These are phyloP conservation scores for Tulasnella sp. DNA, from an alignment of 768 basidiomycete species.

Conservation along the genomic window DNA sequence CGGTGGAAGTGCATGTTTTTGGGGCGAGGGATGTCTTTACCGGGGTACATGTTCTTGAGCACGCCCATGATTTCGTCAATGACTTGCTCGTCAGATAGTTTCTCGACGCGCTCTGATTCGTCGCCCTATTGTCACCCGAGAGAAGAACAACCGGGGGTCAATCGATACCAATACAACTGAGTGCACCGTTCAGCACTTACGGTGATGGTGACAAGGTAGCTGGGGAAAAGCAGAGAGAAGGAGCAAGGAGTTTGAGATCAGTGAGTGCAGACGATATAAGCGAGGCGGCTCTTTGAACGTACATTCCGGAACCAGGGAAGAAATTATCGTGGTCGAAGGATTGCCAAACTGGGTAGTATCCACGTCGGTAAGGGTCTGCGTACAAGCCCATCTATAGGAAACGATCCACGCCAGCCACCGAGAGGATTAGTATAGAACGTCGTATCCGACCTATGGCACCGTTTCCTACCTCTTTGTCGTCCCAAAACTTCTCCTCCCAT, in stretches of 20 bases:
- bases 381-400: conserved; percentile 54
- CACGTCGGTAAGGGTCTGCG: conserved; percentile 45
- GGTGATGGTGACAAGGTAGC: conserved; percentile 49
- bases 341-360: conserved; percentile 66
- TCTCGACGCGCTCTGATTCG: conserved; percentile 56
- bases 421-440: neutral
- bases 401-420: neutral
- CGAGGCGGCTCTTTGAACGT: neutral
- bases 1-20: conserved; percentile 51
- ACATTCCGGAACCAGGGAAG: conserved; percentile 56
- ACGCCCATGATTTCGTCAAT: conserved; percentile 54
- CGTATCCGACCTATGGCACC: too few species aligned
- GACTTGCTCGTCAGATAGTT: conserved; percentile 46
- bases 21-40: conserved; percentile 52
- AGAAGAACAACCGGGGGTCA: neutral
- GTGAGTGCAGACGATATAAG: neutral
- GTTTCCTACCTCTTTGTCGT: conserved; percentile 40
- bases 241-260: neutral
- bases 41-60: conserved; percentile 56
- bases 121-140: conserved; percentile 50
- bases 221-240: neutral
- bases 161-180: neutral
- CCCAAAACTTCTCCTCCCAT: conserved; percentile 59
- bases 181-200: conserved; percentile 30
- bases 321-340: conserved; percentile 55